Conservation (phyloP, 495 filamentous ascomycete species). For the Daldinia concentrica region DNA sequence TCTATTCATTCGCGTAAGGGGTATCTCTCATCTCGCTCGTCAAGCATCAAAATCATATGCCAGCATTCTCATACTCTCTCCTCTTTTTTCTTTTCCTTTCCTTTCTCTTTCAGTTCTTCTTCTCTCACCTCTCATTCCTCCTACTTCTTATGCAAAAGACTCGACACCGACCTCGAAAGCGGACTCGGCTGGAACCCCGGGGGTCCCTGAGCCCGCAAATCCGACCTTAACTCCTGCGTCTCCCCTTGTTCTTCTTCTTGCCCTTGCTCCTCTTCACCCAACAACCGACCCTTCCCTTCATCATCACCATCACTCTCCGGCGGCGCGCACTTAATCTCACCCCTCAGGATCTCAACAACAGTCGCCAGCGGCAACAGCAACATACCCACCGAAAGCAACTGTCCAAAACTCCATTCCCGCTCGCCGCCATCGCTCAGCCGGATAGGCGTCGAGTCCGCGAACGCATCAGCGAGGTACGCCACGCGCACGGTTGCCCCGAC, state of each 20-base stretch:
- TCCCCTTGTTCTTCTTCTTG: not conserved
- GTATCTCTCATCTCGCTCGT: conserved; percentile 1
- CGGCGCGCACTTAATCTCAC: conserved; percentile 57
- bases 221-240: conserved; percentile 28
- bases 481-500: conserved; percentile 61
- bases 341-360: conserved; percentile 63
- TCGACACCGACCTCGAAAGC: conserved; percentile 46
- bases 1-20: not conserved
- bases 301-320: conserved; percentile 38
- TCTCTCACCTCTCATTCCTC: not conserved
- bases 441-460: conserved; percentile 54
- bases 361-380: conserved; percentile 63
- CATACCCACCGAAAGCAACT: conserved; percentile 63
- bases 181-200: conserved; percentile 51
- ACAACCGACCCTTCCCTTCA: conserved; percentile 24
- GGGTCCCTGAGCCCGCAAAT: not conserved
- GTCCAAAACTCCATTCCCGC: conserved; percentile 67
- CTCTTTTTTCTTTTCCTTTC: not conserved
- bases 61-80: not conserved
- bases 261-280: conserved; percentile 15
- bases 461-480: conserved; percentile 61
- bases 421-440: conserved; percentile 58
- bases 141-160: conserved; percentile 43
- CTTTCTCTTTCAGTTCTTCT: not conserved
- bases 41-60: not conserved